Conservation (phyloP, 768 basidiomycete species). For the Suillus weaverae region DNA sequence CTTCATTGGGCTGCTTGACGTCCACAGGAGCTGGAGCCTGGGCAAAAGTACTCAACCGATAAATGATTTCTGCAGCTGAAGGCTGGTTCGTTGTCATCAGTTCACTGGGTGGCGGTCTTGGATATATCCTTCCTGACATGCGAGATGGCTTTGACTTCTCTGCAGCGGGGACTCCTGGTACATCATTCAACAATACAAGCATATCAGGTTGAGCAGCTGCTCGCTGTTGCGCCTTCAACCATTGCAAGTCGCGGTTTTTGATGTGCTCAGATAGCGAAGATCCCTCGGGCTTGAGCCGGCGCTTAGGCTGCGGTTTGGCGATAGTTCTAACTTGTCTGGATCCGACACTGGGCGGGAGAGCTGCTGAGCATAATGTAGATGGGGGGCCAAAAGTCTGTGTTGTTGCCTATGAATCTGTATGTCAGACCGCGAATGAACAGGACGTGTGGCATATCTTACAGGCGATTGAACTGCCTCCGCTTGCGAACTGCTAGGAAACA, state of each 20-base stretch:
- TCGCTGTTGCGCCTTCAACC: constrained; percentile 24
- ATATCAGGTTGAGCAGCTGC: not conserved
- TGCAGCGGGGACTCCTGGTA: not conserved
- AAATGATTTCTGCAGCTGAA: not conserved
- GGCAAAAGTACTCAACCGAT: not conserved
- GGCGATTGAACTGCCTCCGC: not conserved
- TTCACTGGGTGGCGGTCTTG: not conserved
- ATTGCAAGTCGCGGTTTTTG: constrained; percentile 31
- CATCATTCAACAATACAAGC: not conserved
- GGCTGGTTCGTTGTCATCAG: not conserved
- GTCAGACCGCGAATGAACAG: not conserved
- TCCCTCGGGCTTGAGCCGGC: constrained; percentile 14
- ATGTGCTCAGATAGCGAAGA: constrained; percentile 23
- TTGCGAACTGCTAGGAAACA: not conserved
- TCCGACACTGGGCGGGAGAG: constrained; percentile 1
- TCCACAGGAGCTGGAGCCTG: not conserved
- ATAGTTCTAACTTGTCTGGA: not conserved
- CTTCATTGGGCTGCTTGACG: not conserved
- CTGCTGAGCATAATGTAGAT: not conserved
- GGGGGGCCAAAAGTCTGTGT: not conserved
- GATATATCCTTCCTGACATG: not conserved
- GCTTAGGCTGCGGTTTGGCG: constrained; percentile 27
- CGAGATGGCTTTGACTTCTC: not conserved
- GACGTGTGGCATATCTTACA: not conserved
- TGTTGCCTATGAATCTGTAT: not conserved